A percentile compares a stretch with the other conserved stretches of the same genome.
phyloP scores from a whole-genome alignment of 2,329 filamentous ascomycete genomes.

The Aspergillus latus region DNA sequence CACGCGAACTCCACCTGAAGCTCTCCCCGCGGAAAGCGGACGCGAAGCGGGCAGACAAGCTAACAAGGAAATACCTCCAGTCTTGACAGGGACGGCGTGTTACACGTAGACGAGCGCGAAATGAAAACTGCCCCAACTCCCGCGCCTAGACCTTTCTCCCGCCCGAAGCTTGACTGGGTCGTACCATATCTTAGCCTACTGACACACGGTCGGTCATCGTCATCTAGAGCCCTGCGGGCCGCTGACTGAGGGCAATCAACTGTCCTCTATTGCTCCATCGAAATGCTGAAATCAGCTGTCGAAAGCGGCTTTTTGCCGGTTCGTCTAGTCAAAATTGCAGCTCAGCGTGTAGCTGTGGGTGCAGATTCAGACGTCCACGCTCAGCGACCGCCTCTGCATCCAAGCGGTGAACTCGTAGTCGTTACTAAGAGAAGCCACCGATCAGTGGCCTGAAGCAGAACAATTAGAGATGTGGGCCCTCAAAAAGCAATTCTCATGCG shows the following conservation, averaged over 20 bases:
- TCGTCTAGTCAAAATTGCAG: neutral
- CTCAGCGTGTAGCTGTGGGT: neutral
- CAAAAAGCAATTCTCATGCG: slow-evolving; percentile 10
- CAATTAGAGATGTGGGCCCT: slow-evolving; percentile 9
- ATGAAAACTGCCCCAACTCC: slow-evolving; percentile 2
- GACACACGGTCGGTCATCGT: neutral
- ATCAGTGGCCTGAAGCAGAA: neutral
- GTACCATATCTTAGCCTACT: neutral
- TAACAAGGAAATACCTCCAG: slow-evolving; percentile 1
- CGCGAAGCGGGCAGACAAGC: neutral
- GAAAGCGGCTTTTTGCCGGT: too few species aligned
- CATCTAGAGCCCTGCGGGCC: neutral
- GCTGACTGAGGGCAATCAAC: neutral
- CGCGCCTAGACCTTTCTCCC: neutral
- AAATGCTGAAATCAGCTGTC: too few species aligned
- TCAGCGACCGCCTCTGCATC: too few species aligned
- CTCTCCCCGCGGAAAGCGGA: neutral
- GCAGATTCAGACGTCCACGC: neutral
- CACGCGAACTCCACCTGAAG: neutral
- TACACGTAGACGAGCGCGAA: neutral
- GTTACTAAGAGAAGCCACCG: slow-evolving; percentile 4
- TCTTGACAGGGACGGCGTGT: slow-evolving; percentile 2
- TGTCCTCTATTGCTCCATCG: neutral
- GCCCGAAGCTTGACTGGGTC: neutral
- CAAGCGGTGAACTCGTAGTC: slow-evolving; percentile 5